A percentile compares a stretch with the other conserved stretches of the same genome.
Conservation (phyloP, 1,139 yeast species). For the Suhomyces bolitotheri region DNA sequence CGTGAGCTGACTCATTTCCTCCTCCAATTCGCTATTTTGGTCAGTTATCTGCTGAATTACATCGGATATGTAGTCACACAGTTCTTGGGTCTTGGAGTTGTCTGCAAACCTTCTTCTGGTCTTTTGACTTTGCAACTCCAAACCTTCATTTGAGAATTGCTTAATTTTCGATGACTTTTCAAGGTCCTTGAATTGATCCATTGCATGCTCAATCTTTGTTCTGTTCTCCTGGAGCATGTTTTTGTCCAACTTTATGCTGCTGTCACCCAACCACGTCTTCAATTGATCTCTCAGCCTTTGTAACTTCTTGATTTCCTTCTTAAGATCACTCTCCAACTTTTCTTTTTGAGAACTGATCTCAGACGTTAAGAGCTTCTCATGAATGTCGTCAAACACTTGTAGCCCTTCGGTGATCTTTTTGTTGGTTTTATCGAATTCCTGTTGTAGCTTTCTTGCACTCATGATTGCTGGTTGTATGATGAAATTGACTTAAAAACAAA, state of each 20-base stretch:
- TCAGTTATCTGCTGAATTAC: slow-evolving; percentile 80
- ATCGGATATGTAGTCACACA: slow-evolving; percentile 68
- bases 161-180: slow-evolving; percentile 95
- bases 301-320: slow-evolving; percentile 92
- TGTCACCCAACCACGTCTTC: slow-evolving; percentile 91
- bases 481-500: too few relatives aligned
- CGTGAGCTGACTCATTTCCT: slow-evolving; percentile 63
- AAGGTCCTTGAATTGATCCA: slow-evolving; percentile 95
- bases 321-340: slow-evolving; percentile 87
- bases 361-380: slow-evolving; percentile 80
- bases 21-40: slow-evolving; percentile 79
- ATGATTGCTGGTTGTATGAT: slow-evolving; percentile 21
- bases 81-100: slow-evolving; percentile 69
- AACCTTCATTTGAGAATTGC: slow-evolving; percentile 93
- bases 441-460: slow-evolving; percentile 53
- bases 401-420: slow-evolving; percentile 96
- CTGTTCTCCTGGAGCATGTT: slow-evolving; percentile 73
- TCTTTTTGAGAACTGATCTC: slow-evolving; percentile 91
- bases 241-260: slow-evolving; percentile 89
- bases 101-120: slow-evolving; percentile 43
- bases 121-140: slow-evolving; percentile 62
- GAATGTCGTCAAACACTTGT: slow-evolving; percentile 78
- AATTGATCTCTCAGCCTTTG: slow-evolving; percentile 95
- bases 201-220: slow-evolving; percentile 80
- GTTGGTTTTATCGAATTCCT: slow-evolving; percentile 93